Evolutionary conservation across 176 grass and related monocot genomes (phyloP), one percentile per base, ranked within the genome.

Genomic region (Dactylis glomerata): DNA sequence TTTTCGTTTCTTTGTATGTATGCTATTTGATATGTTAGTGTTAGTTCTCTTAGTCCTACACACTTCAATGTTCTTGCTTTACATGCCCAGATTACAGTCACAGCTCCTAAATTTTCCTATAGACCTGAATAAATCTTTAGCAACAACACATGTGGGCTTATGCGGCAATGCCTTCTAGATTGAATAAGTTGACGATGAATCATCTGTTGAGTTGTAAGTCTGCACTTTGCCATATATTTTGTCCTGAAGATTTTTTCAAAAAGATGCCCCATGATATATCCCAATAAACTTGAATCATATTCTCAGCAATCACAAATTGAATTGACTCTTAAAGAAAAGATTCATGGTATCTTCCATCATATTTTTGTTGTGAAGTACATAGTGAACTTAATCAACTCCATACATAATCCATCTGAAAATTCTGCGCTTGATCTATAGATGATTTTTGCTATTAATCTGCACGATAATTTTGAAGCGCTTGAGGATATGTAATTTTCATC

Each of bases 31-130:
- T 89, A 86, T 40, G 2, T 83, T 10, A 76, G 38, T 87, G 36
- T 59, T 82, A 79, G 63, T 76, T 92, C 27, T 90, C 17, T 38
- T 67, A n/a, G n/a, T n/a, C n/a, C n/a, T n/a, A 10, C 22, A 4
- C 57, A 76, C 56, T 83, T 86, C 26, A 52, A 6, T 36, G 64
- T 82, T 80, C 67, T 44, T 63, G 82, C 20, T 30, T 5, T 26
- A 57, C 0, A 13, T 54, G 33, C 65, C 68, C 33, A 81, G 77
- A 64, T 83, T 65, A n/a, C 51, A 28, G 26, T 68, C 55, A 47
- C 24, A 63, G 3, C 28, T 79, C 61, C 45, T 45, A 38, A 75
- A 30, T 73, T 64, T 72, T 54, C 10, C n/a, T 57, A 72, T 73
- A 36, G 72, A 12, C 63, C n/a, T 30, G 27, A 79, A 77, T 70